These are phyloP conservation scores for Leccinum uliginosum DNA, from an alignment of 768 basidiomycete species.

Conservation along the genomic window DNA sequence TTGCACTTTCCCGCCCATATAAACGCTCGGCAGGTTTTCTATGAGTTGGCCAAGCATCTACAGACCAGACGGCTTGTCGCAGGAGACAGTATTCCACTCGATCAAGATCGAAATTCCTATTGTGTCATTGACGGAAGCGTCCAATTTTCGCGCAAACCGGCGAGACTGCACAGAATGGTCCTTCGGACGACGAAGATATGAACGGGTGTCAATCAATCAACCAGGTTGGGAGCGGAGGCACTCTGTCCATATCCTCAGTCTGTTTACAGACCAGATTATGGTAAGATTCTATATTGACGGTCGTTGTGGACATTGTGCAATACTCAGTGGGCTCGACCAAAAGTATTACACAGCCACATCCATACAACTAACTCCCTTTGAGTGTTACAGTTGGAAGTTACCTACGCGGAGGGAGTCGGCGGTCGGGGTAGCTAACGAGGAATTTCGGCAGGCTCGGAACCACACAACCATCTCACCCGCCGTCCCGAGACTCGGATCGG, in stretches of 20 bases:
- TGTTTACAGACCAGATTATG: slow-evolving; percentile 97
- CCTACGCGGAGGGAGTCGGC: no score
- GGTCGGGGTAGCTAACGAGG: no score
- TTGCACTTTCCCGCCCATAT: not conserved
- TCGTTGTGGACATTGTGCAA: no score
- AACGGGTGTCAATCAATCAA: slow-evolving; percentile 96
- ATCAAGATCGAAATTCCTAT: slow-evolving; percentile 93
- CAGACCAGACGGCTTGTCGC: slow-evolving; percentile 93
- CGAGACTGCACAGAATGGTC: slow-evolving; percentile 45
- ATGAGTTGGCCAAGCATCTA: slow-evolving; percentile 92
- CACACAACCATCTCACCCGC: no score
- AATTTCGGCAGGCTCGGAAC: no score
- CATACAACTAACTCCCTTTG: no score
- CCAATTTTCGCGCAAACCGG: slow-evolving; percentile 79
- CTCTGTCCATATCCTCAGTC: slow-evolving; percentile 88
- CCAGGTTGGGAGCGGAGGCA: slow-evolving; percentile 96
- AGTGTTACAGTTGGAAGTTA: no score
- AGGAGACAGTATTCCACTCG: slow-evolving; percentile 88
- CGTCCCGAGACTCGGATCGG: no score
- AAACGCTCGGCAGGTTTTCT: slow-evolving; percentile 65
- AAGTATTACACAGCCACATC: no score
- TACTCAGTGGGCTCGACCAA: no score
- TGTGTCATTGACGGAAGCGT: slow-evolving; percentile 98
- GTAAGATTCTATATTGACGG: no score
- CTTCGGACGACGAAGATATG: slow-evolving; percentile 83